Base-by-base conservation (phyloP, 768 basidiomycete species). In the Leccinum incarnatum region DNA sequence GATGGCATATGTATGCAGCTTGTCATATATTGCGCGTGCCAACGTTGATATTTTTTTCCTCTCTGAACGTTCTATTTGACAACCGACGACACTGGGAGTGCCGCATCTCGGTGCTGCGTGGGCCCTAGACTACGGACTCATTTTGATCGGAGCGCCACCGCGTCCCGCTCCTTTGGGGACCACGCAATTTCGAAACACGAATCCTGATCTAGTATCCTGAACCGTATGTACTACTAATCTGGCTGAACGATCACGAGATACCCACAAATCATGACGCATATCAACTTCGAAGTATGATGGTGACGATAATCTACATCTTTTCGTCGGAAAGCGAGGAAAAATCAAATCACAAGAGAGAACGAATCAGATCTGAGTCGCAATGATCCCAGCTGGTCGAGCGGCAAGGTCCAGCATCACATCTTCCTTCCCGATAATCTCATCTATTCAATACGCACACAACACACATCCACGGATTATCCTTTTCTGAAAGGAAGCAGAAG, bases 101-200 rank as follows among this genome's bases (percentile, higher is more conserved):
- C n/a, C 40, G 37, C 37, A 42, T 51, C 67, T 66, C 57, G 57
- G 40, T 51, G 57, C 52, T 68, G 56, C 21, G 57, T 53, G 61
- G 53, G 53, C 27, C 21, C 27, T 32, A 50, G 48, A 5, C n/a
- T 21, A 30, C 47, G 42, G 42, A 10, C 54, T 48, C 17, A 46
- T 56, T 40, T 60, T 45, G 30, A 57, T 66, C 52, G 51, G 63
- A 62, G 56, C 70, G 70, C 70, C 69, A 70, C 70, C 49, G 60
- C 58, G 62, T 58, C 62, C 56, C 36, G 53, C 36, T 55, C 30
- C 49, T n/a, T 30, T 47, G 46, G 34, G 40, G 34, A 32, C 50
- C 4, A 42, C 21, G n/a, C n/a, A 59, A 49, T 37, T 27, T n/a
- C 23, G 17, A 50, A 55, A 55, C 25, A 21, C 30, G 23, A 48